Evolutionary conservation across 1,284 basidiomycete genomes (phyloP), one percentile per base, ranked within the genome.

Genomic region (Cerioporus squamosus): DNA sequence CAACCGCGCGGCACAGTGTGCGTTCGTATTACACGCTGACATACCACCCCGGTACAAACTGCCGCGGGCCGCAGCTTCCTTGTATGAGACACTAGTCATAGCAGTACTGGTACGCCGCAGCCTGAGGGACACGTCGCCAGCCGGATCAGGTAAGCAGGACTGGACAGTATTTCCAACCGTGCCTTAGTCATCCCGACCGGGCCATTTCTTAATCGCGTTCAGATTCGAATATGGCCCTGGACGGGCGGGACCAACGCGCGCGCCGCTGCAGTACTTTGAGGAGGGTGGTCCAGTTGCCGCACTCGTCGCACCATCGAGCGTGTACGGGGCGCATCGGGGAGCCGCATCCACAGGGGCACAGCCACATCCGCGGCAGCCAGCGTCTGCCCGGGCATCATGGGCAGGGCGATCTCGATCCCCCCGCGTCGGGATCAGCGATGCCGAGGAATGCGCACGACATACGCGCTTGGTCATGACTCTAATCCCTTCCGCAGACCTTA

Each of bases 361-460:
- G 55, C 55, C 50, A 48, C n/a, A n/a, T n/a, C n/a, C n/a, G n/a
- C n/a, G n/a, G n/a, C n/a, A 39, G 40, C 51, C 46, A 48, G 49
- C 31, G 45, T n/a, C 45, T n/a, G 40, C 33, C 39, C 10, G 44
- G 43, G 53, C 55, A 51, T 33, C 46, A 53, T 57, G 61, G 50
- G 3, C 36, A 15, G n/a, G 10, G 17, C 18, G n/a, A 46, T 57
- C 40, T 24, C 46, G 51, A 57, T 57, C 55, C 33, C 42, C 3
- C 59, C 52, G 52, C 47, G 42, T 52, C 24, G 38, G 29, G 10
- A 36, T 17, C 44, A 26, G 20, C 44, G 42, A 56, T 44, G 57
- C 61, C 61, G 61, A 57, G 50, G 51, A 36, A 42, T 57, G 57
- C 57, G 56, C 60, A 56, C 17, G 42, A 14, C 22, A 42, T 33